Evolutionary conservation across 2,329 filamentous ascomycete species (phyloP), one percentile per base, ranked within the genome.

Genomic region (Microsporum audouinii): DNA sequence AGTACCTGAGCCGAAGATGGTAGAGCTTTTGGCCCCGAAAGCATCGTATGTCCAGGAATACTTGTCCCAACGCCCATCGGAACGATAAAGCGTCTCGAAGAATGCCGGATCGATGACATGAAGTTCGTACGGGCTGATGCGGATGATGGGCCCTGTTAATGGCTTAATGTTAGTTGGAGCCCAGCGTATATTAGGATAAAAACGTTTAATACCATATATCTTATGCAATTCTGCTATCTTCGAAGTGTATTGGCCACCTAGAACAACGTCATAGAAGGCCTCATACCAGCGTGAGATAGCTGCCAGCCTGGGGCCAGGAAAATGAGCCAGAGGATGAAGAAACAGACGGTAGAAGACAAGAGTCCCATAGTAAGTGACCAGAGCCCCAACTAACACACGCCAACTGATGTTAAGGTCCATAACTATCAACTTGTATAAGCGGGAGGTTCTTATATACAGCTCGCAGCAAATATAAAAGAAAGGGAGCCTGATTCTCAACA

Each of bases 261-360:
- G 59, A 60, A 67, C 43, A 14, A 68, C 65, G 61, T 71, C 68
- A 60, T 67, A 70, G 60, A 69, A 70, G 38, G 66, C 66, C 38
- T 70, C 69, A 57, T 70, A 69, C 68, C 67, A 70, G 47, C 59
- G 57, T 17, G 65, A 67, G 10, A 66, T 17, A 17, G 67, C 68
- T 23, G 65, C 66, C 3, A 65, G 51, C 58, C 62, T 63, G 33
- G 67, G 67, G 7, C 67, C 67, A 1, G 67, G 65, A 23, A 68
- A 66, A 47, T 63, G 64, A 43, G 65, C 61, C 49, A 68, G 61
- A 2, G 67, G 67, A 17, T 43, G 39, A n/a, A 43, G 39, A n/a
- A 43, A 23, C 5, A 43, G 5, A n/a, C 39, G 39, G 39, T 43
- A 43, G 39, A 43, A 43, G 39, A 23, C 14, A 6, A 43, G n/a